A percentile compares a stretch with the other conserved stretches of the same genome.
These are phyloP conservation scores for Taiozyma sp. DNA, from an alignment of 1,139 yeast genomes.

Conservation along the genomic window DNA sequence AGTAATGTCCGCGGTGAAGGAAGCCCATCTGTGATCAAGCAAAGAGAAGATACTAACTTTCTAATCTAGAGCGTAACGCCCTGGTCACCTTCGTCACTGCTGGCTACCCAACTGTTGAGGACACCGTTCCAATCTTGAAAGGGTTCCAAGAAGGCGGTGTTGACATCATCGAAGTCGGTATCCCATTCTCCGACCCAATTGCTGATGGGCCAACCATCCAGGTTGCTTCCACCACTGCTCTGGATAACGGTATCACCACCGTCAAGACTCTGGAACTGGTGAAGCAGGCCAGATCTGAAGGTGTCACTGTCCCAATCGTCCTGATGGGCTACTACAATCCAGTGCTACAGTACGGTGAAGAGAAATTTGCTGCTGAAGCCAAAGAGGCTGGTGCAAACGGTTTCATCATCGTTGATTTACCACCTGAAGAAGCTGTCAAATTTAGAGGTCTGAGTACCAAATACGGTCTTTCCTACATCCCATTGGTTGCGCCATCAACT, in stretches of 20 bases:
- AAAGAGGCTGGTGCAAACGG: conserved; percentile 92
- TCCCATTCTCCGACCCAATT: conserved; percentile 98
- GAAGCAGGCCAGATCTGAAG: conserved; percentile 67
- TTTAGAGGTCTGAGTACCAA: conserved; percentile 71
- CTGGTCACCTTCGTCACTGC: conserved; percentile 92
- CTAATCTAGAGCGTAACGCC: conserved; percentile 61
- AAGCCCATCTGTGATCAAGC: background rate
- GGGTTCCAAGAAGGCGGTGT: conserved; percentile 95
- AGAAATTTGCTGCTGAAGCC: conserved; percentile 70
- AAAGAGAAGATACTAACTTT: background rate
- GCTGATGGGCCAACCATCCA: conserved; percentile 99
- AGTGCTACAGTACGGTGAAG: conserved; percentile 84
- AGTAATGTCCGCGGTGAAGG: background rate
- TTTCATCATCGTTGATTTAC: conserved; percentile 89
- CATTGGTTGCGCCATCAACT: conserved; percentile 95
- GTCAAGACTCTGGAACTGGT: conserved; percentile 66
- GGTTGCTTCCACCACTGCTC: conserved; percentile 73
- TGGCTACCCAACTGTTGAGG: conserved; percentile 85
- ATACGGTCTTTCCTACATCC: conserved; percentile 77
- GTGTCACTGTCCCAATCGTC: conserved; percentile 83
- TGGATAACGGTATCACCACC: conserved; percentile 78
- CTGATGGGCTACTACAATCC: conserved; percentile 99
- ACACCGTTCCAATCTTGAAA: conserved; percentile 78
- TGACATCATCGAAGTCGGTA: conserved; percentile 89
- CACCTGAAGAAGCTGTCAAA: conserved; percentile 94